A percentile compares a stretch with the other conserved stretches of the same genome.
Evolutionary conservation across 2,329 filamentous ascomycete genomes (phyloP).

Genomic region (Hypomyces rosellus): DNA sequence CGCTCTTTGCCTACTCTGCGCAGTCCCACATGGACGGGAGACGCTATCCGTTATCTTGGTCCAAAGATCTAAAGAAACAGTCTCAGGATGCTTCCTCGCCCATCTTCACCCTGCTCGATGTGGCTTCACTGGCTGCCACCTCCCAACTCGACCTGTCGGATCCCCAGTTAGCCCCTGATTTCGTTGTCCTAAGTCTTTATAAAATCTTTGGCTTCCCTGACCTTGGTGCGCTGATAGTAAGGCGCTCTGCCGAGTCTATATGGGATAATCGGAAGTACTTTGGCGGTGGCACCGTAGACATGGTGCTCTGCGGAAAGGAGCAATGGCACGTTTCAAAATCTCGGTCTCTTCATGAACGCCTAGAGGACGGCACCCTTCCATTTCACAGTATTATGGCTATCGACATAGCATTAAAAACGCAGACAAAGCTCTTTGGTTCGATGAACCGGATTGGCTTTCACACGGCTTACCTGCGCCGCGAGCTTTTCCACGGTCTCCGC

Average conservation of each 20-base stretch:
- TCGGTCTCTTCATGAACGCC: conserved; percentile 64
- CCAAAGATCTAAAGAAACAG: conserved; percentile 35
- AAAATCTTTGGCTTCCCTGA: conserved; percentile 99
- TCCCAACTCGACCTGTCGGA: conserved; percentile 66
- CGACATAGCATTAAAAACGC: conserved; percentile 64
- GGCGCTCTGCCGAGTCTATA: conserved; percentile 58
- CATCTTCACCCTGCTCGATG: conserved; percentile 71
- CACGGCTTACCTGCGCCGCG: conserved; percentile 56
- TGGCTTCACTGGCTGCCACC: conserved; percentile 74
- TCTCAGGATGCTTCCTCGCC: conserved; percentile 15
- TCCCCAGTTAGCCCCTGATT: conserved; percentile 63
- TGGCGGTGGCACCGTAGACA: conserved; percentile 89
- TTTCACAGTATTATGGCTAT: conserved; percentile 86
- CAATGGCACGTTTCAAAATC: conserved; percentile 78
- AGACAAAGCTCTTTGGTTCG: conserved; percentile 62
- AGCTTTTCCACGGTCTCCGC: conserved; percentile 52
- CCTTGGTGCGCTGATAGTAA: conserved; percentile 76
- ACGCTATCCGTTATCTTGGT: conserved; percentile 68
- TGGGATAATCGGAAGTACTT: conserved; percentile 73
- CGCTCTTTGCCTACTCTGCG: conserved; percentile 72
- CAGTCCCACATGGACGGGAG: conserved; percentile 91
- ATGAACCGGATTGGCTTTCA: conserved; percentile 67
- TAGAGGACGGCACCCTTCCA: conserved; percentile 89
- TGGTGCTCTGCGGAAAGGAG: conserved; percentile 71
- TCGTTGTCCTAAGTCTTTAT: conserved; percentile 82